These are phyloP conservation scores for Monosporascus sp. DNA, from an alignment of 2,329 filamentous ascomycete species.

Conservation along the genomic window DNA sequence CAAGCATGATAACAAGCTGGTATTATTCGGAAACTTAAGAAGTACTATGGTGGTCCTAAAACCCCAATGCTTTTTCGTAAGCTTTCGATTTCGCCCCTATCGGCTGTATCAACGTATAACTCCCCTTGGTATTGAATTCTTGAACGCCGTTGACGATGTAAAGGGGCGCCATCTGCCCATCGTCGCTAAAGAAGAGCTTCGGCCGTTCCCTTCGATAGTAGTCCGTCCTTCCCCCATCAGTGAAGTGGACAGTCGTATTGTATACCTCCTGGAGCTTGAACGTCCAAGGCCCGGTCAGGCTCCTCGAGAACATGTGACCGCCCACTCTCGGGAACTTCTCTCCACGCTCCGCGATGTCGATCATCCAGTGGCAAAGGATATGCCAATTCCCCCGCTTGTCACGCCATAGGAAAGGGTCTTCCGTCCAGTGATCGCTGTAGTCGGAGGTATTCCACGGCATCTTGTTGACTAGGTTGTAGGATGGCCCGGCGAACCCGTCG, in stretches of 20 bases:
- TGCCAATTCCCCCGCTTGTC: slow-evolving; percentile 25
- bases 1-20: too few species aligned
- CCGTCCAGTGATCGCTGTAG: slow-evolving; percentile 19
- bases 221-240: slow-evolving; percentile 33
- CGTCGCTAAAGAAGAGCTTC: slow-evolving; percentile 43
- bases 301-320: slow-evolving; percentile 17
- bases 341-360: slow-evolving; percentile 18
- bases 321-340: slow-evolving; percentile 22
- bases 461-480: slow-evolving; percentile 19
- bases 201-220: slow-evolving; percentile 42
- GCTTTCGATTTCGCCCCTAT: slow-evolving; percentile 17
- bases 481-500: slow-evolving; percentile 21
- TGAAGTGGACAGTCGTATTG: slow-evolving; percentile 27
- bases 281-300: slow-evolving; percentile 17
- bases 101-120: slow-evolving; percentile 38
- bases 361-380: slow-evolving; percentile 21
- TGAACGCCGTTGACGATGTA: slow-evolving; percentile 44
- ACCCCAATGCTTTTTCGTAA: background rate
- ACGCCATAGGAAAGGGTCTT: slow-evolving; percentile 26
- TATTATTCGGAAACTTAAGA: background rate
- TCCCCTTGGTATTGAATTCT: slow-evolving; percentile 27
- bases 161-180: slow-evolving; percentile 40
- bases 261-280: slow-evolving; percentile 18
- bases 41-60: background rate
- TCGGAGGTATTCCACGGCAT: slow-evolving; percentile 21